Evolutionary conservation across 2,329 filamentous ascomycete species (phyloP).

Genomic region (Coniella vitis): DNA sequence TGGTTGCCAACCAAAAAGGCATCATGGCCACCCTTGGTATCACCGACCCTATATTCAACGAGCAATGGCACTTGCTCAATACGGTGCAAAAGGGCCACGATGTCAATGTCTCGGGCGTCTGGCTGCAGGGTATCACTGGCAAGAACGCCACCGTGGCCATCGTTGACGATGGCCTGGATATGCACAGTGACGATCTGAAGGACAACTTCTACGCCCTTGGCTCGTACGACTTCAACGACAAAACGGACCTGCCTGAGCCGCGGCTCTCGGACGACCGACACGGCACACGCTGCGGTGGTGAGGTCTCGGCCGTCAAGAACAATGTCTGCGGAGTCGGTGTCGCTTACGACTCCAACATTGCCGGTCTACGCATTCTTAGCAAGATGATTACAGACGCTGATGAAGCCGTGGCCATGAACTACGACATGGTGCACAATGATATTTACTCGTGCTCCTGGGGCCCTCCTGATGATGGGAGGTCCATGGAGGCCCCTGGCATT

Average conservation of each 20-base stretch:
- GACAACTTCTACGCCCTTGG: slow-evolving; percentile 90
- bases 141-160: slow-evolving; percentile 86
- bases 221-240: slow-evolving; percentile 95
- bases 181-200: slow-evolving; percentile 88
- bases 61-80: slow-evolving; percentile 96
- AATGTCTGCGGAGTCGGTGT: slow-evolving; percentile 93
- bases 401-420: slow-evolving; percentile 88
- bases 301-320: slow-evolving; percentile 87
- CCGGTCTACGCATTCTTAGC: slow-evolving; percentile 87
- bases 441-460: slow-evolving; percentile 99
- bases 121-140: slow-evolving; percentile 85
- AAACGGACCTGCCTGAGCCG: slow-evolving; percentile 69
- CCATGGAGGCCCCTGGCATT: slow-evolving; percentile 89
- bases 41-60: slow-evolving; percentile 79
- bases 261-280: slow-evolving; percentile 80
- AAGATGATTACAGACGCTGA: slow-evolving; percentile 87
- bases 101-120: slow-evolving; percentile 91
- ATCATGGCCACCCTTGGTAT: slow-evolving; percentile 67
- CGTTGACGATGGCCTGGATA: slow-evolving; percentile 92
- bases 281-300: slow-evolving; percentile 89
- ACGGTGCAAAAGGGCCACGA: slow-evolving; percentile 75
- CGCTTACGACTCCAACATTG: slow-evolving; percentile 84
- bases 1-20: slow-evolving; percentile 47
- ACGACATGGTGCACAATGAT: slow-evolving; percentile 81
- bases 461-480: slow-evolving; percentile 83